Evolutionary conservation across 2,329 filamentous ascomycete species (phyloP).

Genomic region (Fusarium scirpi): DNA sequence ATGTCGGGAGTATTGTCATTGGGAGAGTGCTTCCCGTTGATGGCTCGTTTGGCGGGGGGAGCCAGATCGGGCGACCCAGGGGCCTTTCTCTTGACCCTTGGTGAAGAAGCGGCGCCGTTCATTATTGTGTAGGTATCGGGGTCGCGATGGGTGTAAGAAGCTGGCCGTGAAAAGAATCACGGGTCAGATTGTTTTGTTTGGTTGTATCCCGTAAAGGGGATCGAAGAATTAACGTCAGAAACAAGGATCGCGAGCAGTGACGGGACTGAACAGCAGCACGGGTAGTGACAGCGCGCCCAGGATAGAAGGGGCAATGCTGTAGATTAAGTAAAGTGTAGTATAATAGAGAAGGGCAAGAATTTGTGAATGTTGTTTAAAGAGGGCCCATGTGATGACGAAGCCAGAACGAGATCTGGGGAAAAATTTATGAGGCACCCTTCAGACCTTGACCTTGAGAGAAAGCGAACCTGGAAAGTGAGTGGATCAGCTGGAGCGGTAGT

Average conservation of each 20-base stretch:
- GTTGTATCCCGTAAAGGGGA: conserved; percentile 23
- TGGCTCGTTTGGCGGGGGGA: conserved; percentile 52
- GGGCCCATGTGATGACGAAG: conserved; percentile 51
- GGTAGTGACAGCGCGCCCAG: conserved; percentile 47
- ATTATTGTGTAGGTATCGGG: conserved; percentile 49
- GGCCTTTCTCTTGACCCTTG: conserved; percentile 66
- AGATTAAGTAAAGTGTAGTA: conserved; percentile 14
- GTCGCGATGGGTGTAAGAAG: conserved; percentile 10
- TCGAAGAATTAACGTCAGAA: conserved; percentile 27
- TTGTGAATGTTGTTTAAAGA: conserved; percentile 2
- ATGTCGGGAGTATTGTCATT: conserved; percentile 63
- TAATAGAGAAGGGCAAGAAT: not conserved
- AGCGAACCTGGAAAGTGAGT: conserved; percentile 2
- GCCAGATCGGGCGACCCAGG: conserved; percentile 56
- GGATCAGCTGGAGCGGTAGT: conserved; percentile 32
- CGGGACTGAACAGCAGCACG: conserved; percentile 30
- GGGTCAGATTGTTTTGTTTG: conserved; percentile 3
- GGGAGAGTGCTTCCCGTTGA: conserved; percentile 63
- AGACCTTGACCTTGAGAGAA: conserved; percentile 24
- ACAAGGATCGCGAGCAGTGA: conserved; percentile 40
- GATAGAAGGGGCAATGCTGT: conserved; percentile 26
- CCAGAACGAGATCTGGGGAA: conserved; percentile 42
- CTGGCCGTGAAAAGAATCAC: conserved; percentile 19
- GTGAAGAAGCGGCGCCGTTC: conserved; percentile 57
- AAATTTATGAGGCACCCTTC: conserved; percentile 42